Evolutionary conservation across 2,329 filamentous ascomycete genomes (phyloP).

Genomic region (Fusarium armeniacum): DNA sequence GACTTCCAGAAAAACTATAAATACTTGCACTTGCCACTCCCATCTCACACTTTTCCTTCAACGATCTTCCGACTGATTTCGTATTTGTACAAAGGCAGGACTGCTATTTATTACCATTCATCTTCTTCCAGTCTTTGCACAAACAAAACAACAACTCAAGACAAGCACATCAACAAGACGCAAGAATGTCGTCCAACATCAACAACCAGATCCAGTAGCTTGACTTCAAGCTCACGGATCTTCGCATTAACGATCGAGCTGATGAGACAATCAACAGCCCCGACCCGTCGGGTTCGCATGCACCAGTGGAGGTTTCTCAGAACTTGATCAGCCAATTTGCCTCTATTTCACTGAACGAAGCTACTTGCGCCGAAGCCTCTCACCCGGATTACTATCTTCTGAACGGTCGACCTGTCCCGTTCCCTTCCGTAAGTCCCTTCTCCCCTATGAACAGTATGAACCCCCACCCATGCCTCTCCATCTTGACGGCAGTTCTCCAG

Average conservation of each 20-base stretch:
- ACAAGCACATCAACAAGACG: not conserved
- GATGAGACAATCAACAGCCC: too few species aligned
- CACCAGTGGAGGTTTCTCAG: too few species aligned
- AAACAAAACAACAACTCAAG: not conserved
- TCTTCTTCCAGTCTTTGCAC: not conserved
- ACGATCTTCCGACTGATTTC: not conserved
- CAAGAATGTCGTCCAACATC: not conserved
- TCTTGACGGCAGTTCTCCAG: not conserved
- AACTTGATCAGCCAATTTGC: not conserved
- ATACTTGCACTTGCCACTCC: not conserved
- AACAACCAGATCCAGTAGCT: not conserved
- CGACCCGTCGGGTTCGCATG: too few species aligned
- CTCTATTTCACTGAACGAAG: not conserved
- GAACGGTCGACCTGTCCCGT: not conserved
- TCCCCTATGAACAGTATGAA: not conserved
- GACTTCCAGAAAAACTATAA: not conserved
- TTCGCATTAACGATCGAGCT: not conserved
- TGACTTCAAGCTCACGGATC: not conserved
- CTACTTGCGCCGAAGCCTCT: too few species aligned
- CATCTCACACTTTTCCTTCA: not conserved
- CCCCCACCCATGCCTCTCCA: slow-evolving; percentile 9
- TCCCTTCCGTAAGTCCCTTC: not conserved
- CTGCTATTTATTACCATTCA: too few species aligned
- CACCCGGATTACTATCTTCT: accelerated
- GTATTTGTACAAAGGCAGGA: not conserved